Evolutionary conservation across 129 eudicot species (phyloP).

Genomic region (Flaveria bidentis): DNA sequence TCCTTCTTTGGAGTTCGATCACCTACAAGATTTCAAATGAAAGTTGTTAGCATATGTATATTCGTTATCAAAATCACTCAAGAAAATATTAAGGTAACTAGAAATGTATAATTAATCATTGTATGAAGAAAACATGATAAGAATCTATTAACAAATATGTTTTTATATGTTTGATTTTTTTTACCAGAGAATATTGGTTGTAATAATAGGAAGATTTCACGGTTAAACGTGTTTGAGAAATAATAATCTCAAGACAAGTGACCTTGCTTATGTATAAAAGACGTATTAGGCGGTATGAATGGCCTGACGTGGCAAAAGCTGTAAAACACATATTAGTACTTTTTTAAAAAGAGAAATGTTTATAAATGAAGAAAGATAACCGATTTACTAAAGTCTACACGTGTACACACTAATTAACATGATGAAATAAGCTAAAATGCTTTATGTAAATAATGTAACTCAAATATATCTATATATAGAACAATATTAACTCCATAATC

Average conservation of each 20-base stretch:
- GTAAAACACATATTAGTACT: background rate
- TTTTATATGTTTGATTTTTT: too few species aligned
- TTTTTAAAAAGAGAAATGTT: background rate
- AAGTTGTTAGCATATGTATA: background rate
- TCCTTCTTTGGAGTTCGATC: background rate
- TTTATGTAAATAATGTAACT: background rate
- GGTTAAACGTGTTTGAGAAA: too few species aligned
- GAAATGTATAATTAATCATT: background rate
- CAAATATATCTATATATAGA: background rate
- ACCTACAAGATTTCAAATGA: conserved; percentile 31
- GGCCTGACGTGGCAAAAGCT: too few species aligned
- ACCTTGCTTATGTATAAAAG: too few species aligned
- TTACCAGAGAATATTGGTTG: too few species aligned
- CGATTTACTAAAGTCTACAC: background rate
- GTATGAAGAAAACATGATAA: background rate
- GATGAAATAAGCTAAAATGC: background rate
- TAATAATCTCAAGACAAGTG: too few species aligned
- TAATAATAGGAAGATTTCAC: too few species aligned
- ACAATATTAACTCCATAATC: background rate
- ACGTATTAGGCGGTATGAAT: too few species aligned
- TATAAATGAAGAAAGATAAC: background rate
- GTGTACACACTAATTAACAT: background rate
- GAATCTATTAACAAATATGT: background rate
- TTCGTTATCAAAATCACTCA: background rate
- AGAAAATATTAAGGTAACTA: background rate